Percentiles rank a stretch among this genome's conserved stretches.
Conservation (phyloP, 192 early-diverging fungal species). For the Backusella tuberculispora region DNA sequence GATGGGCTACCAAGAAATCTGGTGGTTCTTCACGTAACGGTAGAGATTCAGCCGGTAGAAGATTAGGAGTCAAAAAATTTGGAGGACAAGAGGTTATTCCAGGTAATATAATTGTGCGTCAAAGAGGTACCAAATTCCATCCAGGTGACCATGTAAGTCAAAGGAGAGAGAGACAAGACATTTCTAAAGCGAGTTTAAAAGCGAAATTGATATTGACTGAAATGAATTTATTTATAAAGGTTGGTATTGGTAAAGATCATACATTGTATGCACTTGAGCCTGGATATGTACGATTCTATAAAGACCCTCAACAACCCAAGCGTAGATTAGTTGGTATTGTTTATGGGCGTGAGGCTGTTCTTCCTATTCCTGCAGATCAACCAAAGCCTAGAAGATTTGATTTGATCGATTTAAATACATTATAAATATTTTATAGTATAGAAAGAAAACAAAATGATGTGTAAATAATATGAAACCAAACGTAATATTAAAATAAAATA, state of each 20-base stretch:
- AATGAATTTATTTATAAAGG: constrained; percentile 29
- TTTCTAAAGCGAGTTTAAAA: neutral
- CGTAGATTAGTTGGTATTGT: constrained; percentile 70
- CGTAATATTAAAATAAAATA: too few relatives aligned
- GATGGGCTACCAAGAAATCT: constrained; percentile 77
- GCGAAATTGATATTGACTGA: neutral
- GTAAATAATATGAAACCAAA: too few relatives aligned
- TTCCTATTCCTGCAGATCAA: constrained; percentile 61
- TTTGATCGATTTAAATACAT: constrained; percentile 59
- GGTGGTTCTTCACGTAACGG: constrained; percentile 80
- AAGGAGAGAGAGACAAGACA: neutral
- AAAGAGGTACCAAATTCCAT: constrained; percentile 77
- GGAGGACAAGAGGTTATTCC: constrained; percentile 70
- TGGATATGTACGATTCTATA: constrained; percentile 76
- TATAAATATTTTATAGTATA: constrained; percentile 11
- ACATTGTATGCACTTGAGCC: constrained; percentile 73
- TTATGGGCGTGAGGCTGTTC: constrained; percentile 59
- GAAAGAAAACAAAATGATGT: too few relatives aligned
- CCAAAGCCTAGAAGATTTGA: constrained; percentile 73
- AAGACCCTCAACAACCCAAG: constrained; percentile 61
- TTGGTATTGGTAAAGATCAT: constrained; percentile 77
- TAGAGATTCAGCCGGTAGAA: constrained; percentile 76
- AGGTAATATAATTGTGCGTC: constrained; percentile 81
- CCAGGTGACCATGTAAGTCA: constrained; percentile 74
- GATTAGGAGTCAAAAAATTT: constrained; percentile 79